These are phyloP conservation scores for Sanghuangporus weigelae DNA, from an alignment of 1,284 basidiomycete genomes.

Conservation along the genomic window DNA sequence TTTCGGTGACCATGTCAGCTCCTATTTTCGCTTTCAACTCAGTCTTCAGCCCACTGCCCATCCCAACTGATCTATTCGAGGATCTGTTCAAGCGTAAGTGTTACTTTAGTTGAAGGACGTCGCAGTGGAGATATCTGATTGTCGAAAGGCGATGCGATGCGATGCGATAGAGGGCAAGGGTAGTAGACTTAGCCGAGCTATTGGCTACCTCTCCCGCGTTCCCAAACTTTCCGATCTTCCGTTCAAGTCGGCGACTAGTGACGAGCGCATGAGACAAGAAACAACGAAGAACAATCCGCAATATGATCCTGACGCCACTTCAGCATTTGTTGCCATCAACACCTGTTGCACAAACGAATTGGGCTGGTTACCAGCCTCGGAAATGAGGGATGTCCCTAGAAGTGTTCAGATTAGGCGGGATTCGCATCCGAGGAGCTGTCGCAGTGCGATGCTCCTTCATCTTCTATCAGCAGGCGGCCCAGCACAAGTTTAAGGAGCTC, in stretches of 20 bases:
- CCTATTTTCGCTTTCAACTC: conserved; percentile 59
- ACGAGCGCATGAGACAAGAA: background rate
- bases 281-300: background rate
- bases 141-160: conserved; percentile 58
- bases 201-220: conserved; percentile 51
- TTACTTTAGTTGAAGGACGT: conserved; percentile 61
- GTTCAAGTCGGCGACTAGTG: conserved; percentile 21
- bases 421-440: background rate
- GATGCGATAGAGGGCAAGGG: conserved; percentile 59
- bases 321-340: conserved; percentile 3
- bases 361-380: background rate
- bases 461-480: background rate
- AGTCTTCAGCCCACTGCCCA: conserved; percentile 54
- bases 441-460: background rate
- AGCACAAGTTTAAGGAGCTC: background rate
- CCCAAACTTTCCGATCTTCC: conserved; percentile 66
- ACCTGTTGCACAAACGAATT: background rate
- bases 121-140: conserved; percentile 70
- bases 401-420: background rate
- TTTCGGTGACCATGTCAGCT: conserved; percentile 61
- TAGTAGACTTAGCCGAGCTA: conserved; percentile 51
- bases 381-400: background rate
- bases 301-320: background rate
- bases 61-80: conserved; percentile 60
- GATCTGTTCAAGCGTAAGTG: conserved; percentile 49